phyloP scores from a whole-genome alignment of 495 filamentous ascomycete genomes.

The Aspergillus cristatus region DNA sequence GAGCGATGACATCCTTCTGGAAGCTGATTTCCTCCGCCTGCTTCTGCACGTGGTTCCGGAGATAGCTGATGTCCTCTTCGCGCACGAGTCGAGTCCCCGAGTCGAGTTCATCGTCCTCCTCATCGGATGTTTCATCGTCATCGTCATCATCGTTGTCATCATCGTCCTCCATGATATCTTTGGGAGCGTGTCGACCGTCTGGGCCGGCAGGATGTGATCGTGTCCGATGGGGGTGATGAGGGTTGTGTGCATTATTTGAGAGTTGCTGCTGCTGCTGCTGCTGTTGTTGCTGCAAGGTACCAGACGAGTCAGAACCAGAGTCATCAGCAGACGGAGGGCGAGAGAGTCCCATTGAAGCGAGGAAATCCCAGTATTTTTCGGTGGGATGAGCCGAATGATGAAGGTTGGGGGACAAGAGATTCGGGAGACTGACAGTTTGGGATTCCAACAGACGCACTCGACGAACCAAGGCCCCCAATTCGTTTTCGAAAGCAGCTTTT shows the following conservation, averaged over 20 bases:
- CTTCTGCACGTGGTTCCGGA: conserved; percentile 67
- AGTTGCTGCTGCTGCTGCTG: no score
- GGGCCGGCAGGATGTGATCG: conserved; percentile 12
- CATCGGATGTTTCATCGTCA: conserved; percentile 31
- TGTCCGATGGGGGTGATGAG: conserved; percentile 21
- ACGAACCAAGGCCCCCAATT: conserved; percentile 58
- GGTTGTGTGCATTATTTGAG: conserved; percentile 9
- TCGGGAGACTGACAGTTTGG: conserved; percentile 55
- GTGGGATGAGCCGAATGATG: conserved; percentile 44
- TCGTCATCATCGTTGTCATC: conserved; percentile 30
- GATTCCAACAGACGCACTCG: conserved; percentile 62
- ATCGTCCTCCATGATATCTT: conserved; percentile 23
- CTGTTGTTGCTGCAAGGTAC: conserved; percentile 30
- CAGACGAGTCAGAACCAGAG: conserved; percentile 31
- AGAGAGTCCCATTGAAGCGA: conserved; percentile 32
- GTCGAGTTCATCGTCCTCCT: conserved; percentile 30
- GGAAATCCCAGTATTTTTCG: conserved; percentile 28
- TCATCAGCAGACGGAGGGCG: conserved; percentile 28
- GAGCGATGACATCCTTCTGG: conserved; percentile 61
- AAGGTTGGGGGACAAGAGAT: conserved; percentile 49
- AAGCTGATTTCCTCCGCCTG: conserved; percentile 69
- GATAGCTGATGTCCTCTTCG: conserved; percentile 60
- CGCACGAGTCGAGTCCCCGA: conserved; percentile 40
- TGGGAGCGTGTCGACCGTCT: conserved; percentile 14
- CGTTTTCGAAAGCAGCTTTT: conserved; percentile 61